These are phyloP conservation scores for Yamadazyma scolyti DNA, from an alignment of 805 yeast species.

Conservation along the genomic window DNA sequence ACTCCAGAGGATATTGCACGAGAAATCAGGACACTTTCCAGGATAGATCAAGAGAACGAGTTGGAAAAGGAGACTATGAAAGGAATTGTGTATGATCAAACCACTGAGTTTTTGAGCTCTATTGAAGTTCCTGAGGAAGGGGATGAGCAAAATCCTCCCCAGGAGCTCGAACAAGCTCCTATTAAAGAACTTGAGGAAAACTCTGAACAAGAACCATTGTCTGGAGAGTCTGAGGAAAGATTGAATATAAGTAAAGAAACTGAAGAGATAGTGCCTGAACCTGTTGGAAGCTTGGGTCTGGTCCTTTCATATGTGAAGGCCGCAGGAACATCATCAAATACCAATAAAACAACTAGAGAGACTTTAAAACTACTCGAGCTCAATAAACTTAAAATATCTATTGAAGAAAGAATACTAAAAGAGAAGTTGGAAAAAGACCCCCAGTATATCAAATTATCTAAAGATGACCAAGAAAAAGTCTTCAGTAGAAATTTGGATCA, in stretches of 20 bases:
- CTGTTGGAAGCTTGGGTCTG: neutral
- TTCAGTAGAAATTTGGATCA: conserved; percentile 28
- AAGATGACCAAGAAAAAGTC: conserved; percentile 23
- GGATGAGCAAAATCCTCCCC: neutral
- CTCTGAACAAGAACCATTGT: neutral
- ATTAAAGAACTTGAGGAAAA: neutral
- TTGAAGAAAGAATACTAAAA: conserved; percentile 30
- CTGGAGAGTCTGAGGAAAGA: neutral
- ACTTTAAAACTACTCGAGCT: conserved; percentile 26
- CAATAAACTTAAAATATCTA: conserved; percentile 22
- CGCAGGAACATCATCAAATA: neutral
- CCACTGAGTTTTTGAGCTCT: conserved; percentile 35
- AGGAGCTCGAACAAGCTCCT: neutral
- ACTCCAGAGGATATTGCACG: conserved; percentile 34
- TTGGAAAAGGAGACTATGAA: conserved; percentile 10
- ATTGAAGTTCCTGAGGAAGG: conserved; percentile 7
- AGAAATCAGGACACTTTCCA: conserved; percentile 26
- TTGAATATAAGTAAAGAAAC: conserved; percentile 2
- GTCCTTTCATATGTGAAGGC: neutral
- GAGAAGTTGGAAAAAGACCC: conserved; percentile 26
- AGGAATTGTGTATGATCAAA: conserved; percentile 37
- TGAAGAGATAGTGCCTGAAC: conserved; percentile 2
- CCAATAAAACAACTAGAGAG: conserved; percentile 17
- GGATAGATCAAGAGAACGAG: conserved; percentile 15
- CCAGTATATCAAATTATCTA: conserved; percentile 20